A percentile compares a stretch with the other conserved stretches of the same genome.
These are phyloP conservation scores for Pouteria glomerata DNA, from an alignment of 148 eudicot species.

Conservation along the genomic window DNA sequence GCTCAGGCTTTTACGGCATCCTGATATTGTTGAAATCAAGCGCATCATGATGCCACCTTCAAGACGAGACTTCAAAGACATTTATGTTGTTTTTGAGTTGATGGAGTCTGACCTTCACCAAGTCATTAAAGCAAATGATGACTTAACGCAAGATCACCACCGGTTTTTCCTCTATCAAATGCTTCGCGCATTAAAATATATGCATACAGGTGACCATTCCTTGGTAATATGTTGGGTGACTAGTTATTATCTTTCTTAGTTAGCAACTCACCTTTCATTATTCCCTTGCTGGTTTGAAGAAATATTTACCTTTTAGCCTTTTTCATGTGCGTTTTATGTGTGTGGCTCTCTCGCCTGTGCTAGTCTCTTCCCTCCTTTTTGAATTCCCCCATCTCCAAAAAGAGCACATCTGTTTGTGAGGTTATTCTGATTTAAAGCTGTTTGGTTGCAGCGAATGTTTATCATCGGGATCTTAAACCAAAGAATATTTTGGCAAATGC, in stretches of 20 bases:
- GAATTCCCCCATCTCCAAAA: neutral
- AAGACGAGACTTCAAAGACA: conserved; percentile 69
- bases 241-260: neutral
- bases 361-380: neutral
- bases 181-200: conserved; percentile 81
- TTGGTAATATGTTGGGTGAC: neutral
- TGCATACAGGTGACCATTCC: conserved; percentile 67
- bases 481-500: conserved; percentile 93
- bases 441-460: conserved; percentile 76
- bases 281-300: too few species aligned
- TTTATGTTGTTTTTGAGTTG: conserved; percentile 88
- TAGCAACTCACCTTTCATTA: too few species aligned
- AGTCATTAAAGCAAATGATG: conserved; percentile 90
- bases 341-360: neutral
- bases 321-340: too few species aligned
- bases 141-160: conserved; percentile 81
- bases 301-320: neutral
- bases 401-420: neutral
- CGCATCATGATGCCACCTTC: conserved; percentile 88
- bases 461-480: conserved; percentile 93
- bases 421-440: conserved; percentile 6
- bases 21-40: conserved; percentile 89
- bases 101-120: conserved; percentile 94
- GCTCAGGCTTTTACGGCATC: conserved; percentile 81
- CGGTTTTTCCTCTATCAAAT: conserved; percentile 88